Conservation (phyloP, 495 filamentous ascomycete genomes). For the Achaetomiella virescens region DNA sequence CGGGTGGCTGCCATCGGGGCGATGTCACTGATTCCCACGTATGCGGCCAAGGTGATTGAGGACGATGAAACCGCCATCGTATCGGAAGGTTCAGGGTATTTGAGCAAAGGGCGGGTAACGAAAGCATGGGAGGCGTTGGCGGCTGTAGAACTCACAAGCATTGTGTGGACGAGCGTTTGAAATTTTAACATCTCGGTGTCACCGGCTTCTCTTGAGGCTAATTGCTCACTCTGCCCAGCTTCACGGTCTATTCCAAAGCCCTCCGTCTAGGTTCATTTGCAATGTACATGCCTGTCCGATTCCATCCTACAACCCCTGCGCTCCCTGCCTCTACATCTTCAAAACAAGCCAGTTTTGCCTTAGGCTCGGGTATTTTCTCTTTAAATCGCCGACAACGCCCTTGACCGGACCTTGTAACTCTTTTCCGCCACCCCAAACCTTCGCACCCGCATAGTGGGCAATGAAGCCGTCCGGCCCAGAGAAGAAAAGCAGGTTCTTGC, state of each 20-base stretch:
- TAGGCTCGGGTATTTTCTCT: slow-evolving; percentile 13
- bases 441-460: slow-evolving; percentile 67
- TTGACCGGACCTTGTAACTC: slow-evolving; percentile 61
- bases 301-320: neutral
- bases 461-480: slow-evolving; percentile 92
- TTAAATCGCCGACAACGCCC: slow-evolving; percentile 35
- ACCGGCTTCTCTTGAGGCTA: too few species aligned
- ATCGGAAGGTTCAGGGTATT: slow-evolving; percentile 83
- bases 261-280: too few species aligned
- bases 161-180: slow-evolving; percentile 2
- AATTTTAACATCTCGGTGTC: too few species aligned
- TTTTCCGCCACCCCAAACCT: slow-evolving; percentile 61
- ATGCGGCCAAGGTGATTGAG: slow-evolving; percentile 77
- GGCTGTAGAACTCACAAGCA: neutral
- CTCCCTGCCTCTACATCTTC: slow-evolving; percentile 36
- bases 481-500: slow-evolving; percentile 62
- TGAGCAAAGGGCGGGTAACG: slow-evolving; percentile 12
- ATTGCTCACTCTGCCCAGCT: neutral
- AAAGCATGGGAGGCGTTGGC: slow-evolving; percentile 13
- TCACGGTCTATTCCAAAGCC: neutral
- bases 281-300: neutral
- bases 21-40: slow-evolving; percentile 79
- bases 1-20: slow-evolving; percentile 71
- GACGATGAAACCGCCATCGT: slow-evolving; percentile 85
- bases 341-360: slow-evolving; percentile 42